phyloP scores from a whole-genome alignment of 768 basidiomycete species.

The Trametes punicea region DNA sequence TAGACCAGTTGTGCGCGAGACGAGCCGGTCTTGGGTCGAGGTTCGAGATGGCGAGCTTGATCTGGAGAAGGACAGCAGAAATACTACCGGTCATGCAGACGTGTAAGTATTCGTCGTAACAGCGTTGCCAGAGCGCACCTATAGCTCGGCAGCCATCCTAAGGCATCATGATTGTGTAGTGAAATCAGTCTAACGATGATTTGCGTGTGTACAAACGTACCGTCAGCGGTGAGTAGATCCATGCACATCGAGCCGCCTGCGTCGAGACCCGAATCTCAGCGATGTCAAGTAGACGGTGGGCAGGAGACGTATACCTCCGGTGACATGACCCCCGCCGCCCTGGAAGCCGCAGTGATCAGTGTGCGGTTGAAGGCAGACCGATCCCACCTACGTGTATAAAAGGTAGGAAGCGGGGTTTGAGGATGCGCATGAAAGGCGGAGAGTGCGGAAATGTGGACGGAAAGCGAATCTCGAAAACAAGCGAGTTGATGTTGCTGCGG shows the following conservation, averaged over 20 bases:
- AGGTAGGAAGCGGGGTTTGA: slow-evolving; percentile 69
- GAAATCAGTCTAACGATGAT: neutral
- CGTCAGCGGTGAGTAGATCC: slow-evolving; percentile 65
- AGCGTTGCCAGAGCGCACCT: slow-evolving; percentile 34
- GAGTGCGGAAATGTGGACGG: slow-evolving; percentile 61
- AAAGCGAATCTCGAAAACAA: slow-evolving; percentile 73
- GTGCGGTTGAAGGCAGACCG: neutral
- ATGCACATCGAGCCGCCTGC: slow-evolving; percentile 72
- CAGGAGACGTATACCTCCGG: slow-evolving; percentile 40
- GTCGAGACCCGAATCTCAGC: neutral
- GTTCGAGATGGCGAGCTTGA: slow-evolving; percentile 67
- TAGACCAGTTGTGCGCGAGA: slow-evolving; percentile 49
- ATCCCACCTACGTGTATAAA: slow-evolving; percentile 45
- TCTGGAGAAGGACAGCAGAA: slow-evolving; percentile 52
- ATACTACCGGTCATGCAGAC: slow-evolving; percentile 26
- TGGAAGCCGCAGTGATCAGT: slow-evolving; percentile 1
- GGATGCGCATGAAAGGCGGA: slow-evolving; percentile 75
- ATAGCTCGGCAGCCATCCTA: slow-evolving; percentile 69
- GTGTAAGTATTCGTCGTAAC: neutral
- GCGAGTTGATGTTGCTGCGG: slow-evolving; percentile 51
- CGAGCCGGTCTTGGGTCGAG: slow-evolving; percentile 62
- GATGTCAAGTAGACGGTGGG: neutral
- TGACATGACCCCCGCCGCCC: slow-evolving; percentile 70
- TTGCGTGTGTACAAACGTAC: too few species aligned
- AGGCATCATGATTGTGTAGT: neutral